Percentiles rank a stretch among this genome's conserved stretches.
Evolutionary conservation across 139 green algal genomes (phyloP).

Genomic region (Micromonas pusilla): DNA sequence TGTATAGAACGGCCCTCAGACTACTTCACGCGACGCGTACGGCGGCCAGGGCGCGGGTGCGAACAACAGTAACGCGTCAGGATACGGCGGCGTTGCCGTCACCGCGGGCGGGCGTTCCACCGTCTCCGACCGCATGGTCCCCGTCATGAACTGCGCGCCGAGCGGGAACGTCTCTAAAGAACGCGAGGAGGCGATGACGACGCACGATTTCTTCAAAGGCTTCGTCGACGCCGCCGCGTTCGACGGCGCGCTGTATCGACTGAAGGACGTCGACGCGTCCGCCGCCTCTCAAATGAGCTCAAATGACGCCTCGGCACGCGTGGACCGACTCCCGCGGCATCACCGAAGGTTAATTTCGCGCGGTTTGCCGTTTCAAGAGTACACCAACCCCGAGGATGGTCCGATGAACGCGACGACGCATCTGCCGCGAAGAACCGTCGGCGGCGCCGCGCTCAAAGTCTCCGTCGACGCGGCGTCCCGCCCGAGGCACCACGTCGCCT

Average conservation of each 20-base stretch:
- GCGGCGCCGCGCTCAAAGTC: too few relatives aligned
- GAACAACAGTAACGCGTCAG: not conserved
- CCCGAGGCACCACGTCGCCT: not conserved
- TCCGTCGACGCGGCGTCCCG: not conserved
- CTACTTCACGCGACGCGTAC: not conserved
- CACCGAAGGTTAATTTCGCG: not conserved
- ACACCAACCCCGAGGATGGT: conserved; percentile 9
- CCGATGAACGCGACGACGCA: not conserved
- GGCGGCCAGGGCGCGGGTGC: not conserved
- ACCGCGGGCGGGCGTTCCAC: too few relatives aligned
- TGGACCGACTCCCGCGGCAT: not conserved
- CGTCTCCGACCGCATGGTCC: not conserved
- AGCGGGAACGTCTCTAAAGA: too few relatives aligned
- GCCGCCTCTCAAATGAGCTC: not conserved
- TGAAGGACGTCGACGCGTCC: not conserved
- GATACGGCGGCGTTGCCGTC: not conserved
- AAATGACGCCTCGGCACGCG: not conserved
- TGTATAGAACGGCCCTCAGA: too few relatives aligned
- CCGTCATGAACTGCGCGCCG: not conserved
- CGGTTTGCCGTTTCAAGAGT: conserved; percentile 8
- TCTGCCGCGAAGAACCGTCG: not conserved
- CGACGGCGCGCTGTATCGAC: not conserved
- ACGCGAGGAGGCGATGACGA: not conserved
- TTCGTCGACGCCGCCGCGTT: not conserved
- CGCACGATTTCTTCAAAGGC: not conserved